Conservation (phyloP, 2,329 filamentous ascomycete species). For the Trichoderma gracile region DNA sequence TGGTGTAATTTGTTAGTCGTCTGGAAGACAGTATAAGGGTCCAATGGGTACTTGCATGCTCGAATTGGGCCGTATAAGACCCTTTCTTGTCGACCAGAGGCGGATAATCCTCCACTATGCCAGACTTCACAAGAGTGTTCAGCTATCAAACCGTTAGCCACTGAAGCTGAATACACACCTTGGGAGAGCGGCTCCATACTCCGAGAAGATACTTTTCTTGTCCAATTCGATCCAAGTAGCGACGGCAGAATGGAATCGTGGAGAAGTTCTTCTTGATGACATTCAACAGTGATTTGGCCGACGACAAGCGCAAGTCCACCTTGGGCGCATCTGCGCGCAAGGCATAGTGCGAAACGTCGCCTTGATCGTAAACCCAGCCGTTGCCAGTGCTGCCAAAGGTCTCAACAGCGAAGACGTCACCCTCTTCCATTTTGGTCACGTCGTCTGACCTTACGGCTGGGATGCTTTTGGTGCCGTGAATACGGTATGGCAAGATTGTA, state of each 20-base stretch:
- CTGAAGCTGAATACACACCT: neutral
- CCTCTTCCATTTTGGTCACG: constrained; percentile 83
- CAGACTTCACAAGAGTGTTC: constrained; percentile 74
- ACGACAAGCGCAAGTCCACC: constrained; percentile 61
- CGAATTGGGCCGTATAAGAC: constrained; percentile 83
- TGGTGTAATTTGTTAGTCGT: constrained; percentile 34
- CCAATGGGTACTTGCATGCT: constrained; percentile 66
- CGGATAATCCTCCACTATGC: constrained; percentile 81
- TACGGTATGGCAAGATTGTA: constrained; percentile 73
- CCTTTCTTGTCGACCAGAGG: constrained; percentile 83
- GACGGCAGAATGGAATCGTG: constrained; percentile 78
- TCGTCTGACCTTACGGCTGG: constrained; percentile 76
- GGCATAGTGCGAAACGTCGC: constrained; percentile 81
- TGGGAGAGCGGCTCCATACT: constrained; percentile 43
- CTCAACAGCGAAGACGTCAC: constrained; percentile 79
- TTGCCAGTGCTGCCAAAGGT: constrained; percentile 75
- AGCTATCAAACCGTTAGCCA: constrained; percentile 49
- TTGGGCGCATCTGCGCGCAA: constrained; percentile 65
- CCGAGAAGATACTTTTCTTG: constrained; percentile 86
- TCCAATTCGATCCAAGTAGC: constrained; percentile 82
- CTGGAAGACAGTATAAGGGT: neutral
- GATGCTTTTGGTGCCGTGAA: constrained; percentile 78
- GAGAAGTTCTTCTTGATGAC: constrained; percentile 91
- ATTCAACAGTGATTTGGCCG: constrained; percentile 75
- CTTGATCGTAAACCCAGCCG: constrained; percentile 75